Base-by-base conservation (phyloP, 768 basidiomycete genomes). In the Boletus pseudopeckii region DNA sequence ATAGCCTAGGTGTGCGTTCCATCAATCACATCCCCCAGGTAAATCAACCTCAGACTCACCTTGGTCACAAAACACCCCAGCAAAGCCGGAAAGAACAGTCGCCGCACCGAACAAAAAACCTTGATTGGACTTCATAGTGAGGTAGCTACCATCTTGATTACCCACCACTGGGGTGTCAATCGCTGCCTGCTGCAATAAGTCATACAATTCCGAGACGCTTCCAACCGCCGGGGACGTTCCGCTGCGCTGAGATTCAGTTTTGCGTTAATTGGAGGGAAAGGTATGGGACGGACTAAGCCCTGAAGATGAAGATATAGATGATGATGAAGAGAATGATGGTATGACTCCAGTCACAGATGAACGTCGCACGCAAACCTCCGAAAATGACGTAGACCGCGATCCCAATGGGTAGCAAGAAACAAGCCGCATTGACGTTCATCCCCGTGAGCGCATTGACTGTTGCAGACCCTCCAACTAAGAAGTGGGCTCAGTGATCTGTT, bases 91-190 rank as follows among this genome's bases (percentile, higher is more conserved):
- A 20, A 71, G 50, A 30, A 77, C 67, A 2, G 65, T 66, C 7
- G 72, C 68, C 18, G 71, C 71, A 49, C 75, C 76, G 42, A 77
- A 76, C 14, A 77, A 71, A 18, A 78, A 61, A 7, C 72, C 76
- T 52, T 75, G 71, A 41, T 76, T 73, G 15, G 79, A 80, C 57
- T 80, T 80, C 77, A 84, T 78, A 0, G 82, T 83, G 33, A 82
- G 54, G 57, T 82, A 83, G 48, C 77, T 79, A 6, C 82, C 80
- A 15, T 73, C 69, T 41, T 72, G 57, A 56, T 81, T 83, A 8
- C 82, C 80, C 0, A 54, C 55, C 0, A 83, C 80, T 0, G 82
- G 81, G 1, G 67, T 64, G n/a, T 75, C 71, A 3, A 65, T 50
- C 1, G 72, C 75, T 4, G 82, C 82, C 33, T 73, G 65, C 3